Base-by-base conservation (phyloP, 2,329 filamentous ascomycete species). In the Fusarium illudens region DNA sequence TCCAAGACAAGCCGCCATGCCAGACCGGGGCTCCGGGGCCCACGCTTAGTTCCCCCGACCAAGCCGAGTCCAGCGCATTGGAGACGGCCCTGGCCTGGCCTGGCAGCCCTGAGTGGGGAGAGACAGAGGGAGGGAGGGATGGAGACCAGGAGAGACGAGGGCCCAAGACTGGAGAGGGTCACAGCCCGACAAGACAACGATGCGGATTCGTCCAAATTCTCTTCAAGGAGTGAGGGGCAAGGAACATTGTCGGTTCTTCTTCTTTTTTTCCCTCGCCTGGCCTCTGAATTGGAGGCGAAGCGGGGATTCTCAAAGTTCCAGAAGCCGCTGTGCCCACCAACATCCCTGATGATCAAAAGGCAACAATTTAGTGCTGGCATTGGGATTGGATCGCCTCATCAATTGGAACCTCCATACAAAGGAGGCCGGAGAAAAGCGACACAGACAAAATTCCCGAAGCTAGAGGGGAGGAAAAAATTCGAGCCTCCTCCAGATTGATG, bases 1-100 rank as follows among this genome's bases (percentile, higher is more conserved):
- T 73, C 70, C 71, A 72, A 62, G 71, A 73, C 64, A 68, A 44
- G 58, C 60, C 61, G 60, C 58, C 71, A 63, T 71, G 59, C 64
- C 57, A 58, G 44, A 15, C 57, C 36, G 30, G 57, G 22, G 50
- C 42, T 49, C 67, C 60, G 67, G 62, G 60, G 58, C 50, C 58
- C 58, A 66, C 27, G 62, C 33, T 55, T 67, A 69, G 67, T 64
- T 71, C 62, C 71, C 71, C 69, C 67, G 71, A 62, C 54, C 46
- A 60, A 60, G 60, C 59, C 60, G 62, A 57, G 60, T 36, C 66
- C 62, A 60, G 64, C 52, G 37, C 42, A 63, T 71, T 71, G 71
- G 70, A 68, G 61, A 68, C 49, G 48, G 64, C 52, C 62, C 32
- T 60, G 42, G 58, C 4, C 37, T n/a, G n/a, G n/a, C n/a, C n/a